Evolutionary conservation across 2,329 filamentous ascomycete species (phyloP).

Genomic region (Clarireedia homoeocarpa): DNA sequence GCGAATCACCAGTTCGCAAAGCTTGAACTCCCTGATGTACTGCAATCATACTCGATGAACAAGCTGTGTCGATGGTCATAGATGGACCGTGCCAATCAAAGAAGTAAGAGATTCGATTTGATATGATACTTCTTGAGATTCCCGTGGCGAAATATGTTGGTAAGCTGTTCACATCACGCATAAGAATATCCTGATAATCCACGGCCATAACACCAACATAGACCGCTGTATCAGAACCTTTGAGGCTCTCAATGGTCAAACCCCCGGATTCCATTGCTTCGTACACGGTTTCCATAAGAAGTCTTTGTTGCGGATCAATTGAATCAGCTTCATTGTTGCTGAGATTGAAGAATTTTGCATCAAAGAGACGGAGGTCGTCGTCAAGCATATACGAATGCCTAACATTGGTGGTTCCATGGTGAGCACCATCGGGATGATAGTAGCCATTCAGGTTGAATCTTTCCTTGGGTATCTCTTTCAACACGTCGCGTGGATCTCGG

Average conservation of each 20-base stretch:
- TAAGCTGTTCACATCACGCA: not conserved
- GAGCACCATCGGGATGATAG: conserved; percentile 38
- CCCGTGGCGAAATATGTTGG: conserved; percentile 19
- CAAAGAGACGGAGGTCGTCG: not conserved
- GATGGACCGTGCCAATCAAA: conserved; percentile 42
- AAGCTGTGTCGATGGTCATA: conserved; percentile 50
- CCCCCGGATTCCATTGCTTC: not conserved
- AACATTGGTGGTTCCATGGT: conserved; percentile 13
- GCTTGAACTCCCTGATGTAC: conserved; percentile 45
- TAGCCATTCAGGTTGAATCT: conserved; percentile 44
- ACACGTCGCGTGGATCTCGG: conserved; percentile 17
- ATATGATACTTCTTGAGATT: conserved; percentile 33
- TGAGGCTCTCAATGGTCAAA: not conserved
- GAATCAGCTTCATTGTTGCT: not conserved
- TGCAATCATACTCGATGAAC: conserved; percentile 45
- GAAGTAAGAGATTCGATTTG: conserved; percentile 46
- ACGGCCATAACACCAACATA: conserved; percentile 39
- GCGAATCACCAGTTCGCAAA: conserved; percentile 37
- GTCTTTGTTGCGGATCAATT: not conserved
- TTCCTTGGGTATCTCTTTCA: conserved; percentile 19
- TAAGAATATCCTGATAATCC: not conserved
- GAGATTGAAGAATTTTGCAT: not conserved
- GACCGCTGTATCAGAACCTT: conserved; percentile 23
- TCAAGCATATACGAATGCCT: not conserved
- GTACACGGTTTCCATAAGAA: not conserved